Percentiles rank a stretch among this genome's conserved stretches.
Evolutionary conservation across 1,139 yeast species (phyloP).

Genomic region (Scheffersomyces segobiensis): DNA sequence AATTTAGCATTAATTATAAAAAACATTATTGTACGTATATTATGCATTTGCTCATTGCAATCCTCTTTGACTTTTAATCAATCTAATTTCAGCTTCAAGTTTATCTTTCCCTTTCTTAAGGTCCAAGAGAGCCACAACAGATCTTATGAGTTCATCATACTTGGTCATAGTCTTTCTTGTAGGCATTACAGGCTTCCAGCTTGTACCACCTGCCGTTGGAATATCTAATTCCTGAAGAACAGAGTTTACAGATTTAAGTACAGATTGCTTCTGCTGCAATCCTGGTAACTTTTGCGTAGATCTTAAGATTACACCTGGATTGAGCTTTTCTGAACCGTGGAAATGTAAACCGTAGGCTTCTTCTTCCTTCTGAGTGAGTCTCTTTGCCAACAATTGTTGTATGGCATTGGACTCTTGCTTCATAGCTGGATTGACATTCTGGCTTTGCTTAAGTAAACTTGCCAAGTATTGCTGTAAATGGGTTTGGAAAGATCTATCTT

Average conservation of each 20-base stretch:
- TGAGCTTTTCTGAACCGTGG: slow-evolving; percentile 71
- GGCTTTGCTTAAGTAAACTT: slow-evolving; percentile 39
- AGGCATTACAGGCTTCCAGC: slow-evolving; percentile 81
- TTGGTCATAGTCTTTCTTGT: slow-evolving; percentile 77
- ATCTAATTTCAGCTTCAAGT: slow-evolving; percentile 73
- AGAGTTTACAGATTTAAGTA: slow-evolving; percentile 74
- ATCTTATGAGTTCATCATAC: slow-evolving; percentile 74
- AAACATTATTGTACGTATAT: neutral
- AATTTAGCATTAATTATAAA: neutral
- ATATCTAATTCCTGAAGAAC: slow-evolving; percentile 77
- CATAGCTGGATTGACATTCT: slow-evolving; percentile 21
- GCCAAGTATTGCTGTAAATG: slow-evolving; percentile 48
- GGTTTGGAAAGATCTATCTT: slow-evolving; percentile 54
- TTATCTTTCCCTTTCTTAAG: slow-evolving; percentile 87
- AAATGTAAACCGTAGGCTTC: slow-evolving; percentile 82
- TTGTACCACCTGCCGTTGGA: slow-evolving; percentile 56
- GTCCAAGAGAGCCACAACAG: slow-evolving; percentile 74
- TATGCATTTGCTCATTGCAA: slow-evolving; percentile 18
- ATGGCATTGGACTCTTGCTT: slow-evolving; percentile 40
- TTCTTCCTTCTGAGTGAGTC: slow-evolving; percentile 75
- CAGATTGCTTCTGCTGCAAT: slow-evolving; percentile 53
- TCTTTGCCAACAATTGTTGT: slow-evolving; percentile 50
- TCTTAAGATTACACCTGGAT: slow-evolving; percentile 78
- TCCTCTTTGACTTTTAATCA: slow-evolving; percentile 54
- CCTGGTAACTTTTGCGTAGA: slow-evolving; percentile 58